These are phyloP conservation scores for Xylaria curta DNA, from an alignment of 495 filamentous ascomycete species.

Conservation along the genomic window DNA sequence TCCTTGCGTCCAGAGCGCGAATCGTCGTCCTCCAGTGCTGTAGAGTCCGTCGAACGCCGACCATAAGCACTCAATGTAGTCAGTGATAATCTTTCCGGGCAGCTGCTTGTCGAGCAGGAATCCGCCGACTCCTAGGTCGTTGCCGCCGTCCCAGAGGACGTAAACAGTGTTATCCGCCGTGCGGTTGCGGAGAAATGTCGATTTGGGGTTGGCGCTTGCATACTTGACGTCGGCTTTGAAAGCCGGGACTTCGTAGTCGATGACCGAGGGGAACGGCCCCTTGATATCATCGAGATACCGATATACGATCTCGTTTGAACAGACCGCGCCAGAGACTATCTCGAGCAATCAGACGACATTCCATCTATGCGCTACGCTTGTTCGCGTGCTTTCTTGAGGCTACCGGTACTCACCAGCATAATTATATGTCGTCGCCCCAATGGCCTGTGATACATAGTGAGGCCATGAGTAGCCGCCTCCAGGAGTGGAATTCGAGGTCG, in stretches of 20 bases:
- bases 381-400: background rate
- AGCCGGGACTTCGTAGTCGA: constrained; percentile 71
- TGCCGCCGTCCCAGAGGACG: constrained; percentile 79
- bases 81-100: constrained; percentile 60
- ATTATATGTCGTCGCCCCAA: constrained; percentile 68
- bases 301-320: constrained; percentile 68
- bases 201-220: constrained; percentile 42
- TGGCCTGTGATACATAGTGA: constrained; percentile 62
- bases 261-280: constrained; percentile 64
- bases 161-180: constrained; percentile 68
- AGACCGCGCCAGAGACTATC: constrained; percentile 67
- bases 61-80: constrained; percentile 72
- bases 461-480: constrained; percentile 73
- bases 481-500: constrained; percentile 54
- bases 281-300: constrained; percentile 56
- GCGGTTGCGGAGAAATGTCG: constrained; percentile 57
- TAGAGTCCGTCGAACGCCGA: constrained; percentile 64
- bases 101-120: constrained; percentile 69
- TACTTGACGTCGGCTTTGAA: constrained; percentile 66
- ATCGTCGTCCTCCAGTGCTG: constrained; percentile 67
- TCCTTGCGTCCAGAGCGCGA: constrained; percentile 70
- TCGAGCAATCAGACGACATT: background rate
- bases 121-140: constrained; percentile 69
- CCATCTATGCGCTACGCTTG: background rate
- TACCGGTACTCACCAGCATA: constrained; percentile 57